Conservation (phyloP, 2,329 filamentous ascomycete genomes). For the Trichophaea hybrida region DNA sequence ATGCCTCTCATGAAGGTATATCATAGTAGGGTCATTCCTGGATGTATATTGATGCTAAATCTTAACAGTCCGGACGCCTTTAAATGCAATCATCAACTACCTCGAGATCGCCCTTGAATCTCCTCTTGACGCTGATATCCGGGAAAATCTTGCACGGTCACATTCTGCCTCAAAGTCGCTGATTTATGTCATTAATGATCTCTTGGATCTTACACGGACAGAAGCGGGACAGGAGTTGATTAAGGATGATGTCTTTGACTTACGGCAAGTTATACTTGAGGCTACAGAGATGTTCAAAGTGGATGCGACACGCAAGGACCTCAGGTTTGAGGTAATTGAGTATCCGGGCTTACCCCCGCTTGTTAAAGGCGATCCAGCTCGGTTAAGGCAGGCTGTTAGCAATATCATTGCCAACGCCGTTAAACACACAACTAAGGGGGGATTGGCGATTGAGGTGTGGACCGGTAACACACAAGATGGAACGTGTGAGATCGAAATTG, state of each 20-base stretch:
- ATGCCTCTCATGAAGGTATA: conserved; percentile 63
- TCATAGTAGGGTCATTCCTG: not conserved
- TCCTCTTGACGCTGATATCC: conserved; percentile 60
- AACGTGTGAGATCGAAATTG: conserved; percentile 56
- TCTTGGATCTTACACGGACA: conserved; percentile 75
- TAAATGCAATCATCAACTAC: conserved; percentile 92
- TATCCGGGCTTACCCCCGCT: conserved; percentile 53
- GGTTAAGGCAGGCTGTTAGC: conserved; percentile 66
- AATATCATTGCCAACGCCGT: conserved; percentile 79
- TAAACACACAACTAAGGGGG: conserved; percentile 56
- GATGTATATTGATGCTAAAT: not conserved
- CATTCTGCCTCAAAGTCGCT: conserved; percentile 85
- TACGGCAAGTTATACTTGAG: conserved; percentile 56
- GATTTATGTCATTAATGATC: conserved; percentile 87
- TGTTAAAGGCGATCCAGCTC: conserved; percentile 65
- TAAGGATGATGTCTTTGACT: conserved; percentile 67
- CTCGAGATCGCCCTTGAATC: conserved; percentile 82
- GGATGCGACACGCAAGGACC: conserved; percentile 61
- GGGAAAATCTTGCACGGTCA: conserved; percentile 70
- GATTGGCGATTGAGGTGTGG: conserved; percentile 56
- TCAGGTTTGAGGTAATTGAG: conserved; percentile 53
- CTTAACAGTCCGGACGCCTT: conserved; percentile 55
- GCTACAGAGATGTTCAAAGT: conserved; percentile 59
- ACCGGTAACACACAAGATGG: conserved; percentile 41
- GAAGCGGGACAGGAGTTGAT: conserved; percentile 67